Percentiles rank a stretch among this genome's conserved stretches.
Conservation (phyloP, 2,329 filamentous ascomycete species). For the Colletotrichum orchidophilum region DNA sequence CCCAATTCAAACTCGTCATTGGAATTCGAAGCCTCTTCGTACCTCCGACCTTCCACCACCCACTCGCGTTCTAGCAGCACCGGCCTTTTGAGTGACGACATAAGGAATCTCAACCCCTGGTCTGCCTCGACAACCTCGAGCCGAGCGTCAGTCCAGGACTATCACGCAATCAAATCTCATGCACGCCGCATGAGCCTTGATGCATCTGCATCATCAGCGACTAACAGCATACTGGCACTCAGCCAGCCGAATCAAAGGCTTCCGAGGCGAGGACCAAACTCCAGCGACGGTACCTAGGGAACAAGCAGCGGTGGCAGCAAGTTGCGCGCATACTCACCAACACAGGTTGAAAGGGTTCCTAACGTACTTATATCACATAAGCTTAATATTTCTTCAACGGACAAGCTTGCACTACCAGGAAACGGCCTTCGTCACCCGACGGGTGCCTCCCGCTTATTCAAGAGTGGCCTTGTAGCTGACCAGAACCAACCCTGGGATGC, state of each 20-base stretch:
- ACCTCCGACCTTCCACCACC: neutral
- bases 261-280: conserved; percentile 11
- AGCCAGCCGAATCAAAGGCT: neutral
- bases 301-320: neutral
- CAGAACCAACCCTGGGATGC: conserved; percentile 25
- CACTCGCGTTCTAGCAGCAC: conserved; percentile 48
- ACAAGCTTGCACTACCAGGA: neutral
- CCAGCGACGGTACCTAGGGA: conserved; percentile 6
- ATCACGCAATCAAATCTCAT: neutral
- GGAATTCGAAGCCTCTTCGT: neutral
- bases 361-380: neutral
- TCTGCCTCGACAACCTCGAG: conserved; percentile 59
- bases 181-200: conserved; percentile 16
- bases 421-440: neutral
- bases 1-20: neutral
- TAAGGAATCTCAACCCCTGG: conserved; percentile 59
- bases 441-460: neutral
- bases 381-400: neutral
- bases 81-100: conserved; percentile 48
- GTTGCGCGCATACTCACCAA: conserved; percentile 2
- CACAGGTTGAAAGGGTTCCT: neutral
- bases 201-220: neutral
- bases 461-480: neutral
- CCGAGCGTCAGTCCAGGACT: conserved; percentile 35
- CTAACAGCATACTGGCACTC: neutral